Evolutionary conservation across 257 asterid genomes (phyloP).

Genomic region (Misopates orontium): DNA sequence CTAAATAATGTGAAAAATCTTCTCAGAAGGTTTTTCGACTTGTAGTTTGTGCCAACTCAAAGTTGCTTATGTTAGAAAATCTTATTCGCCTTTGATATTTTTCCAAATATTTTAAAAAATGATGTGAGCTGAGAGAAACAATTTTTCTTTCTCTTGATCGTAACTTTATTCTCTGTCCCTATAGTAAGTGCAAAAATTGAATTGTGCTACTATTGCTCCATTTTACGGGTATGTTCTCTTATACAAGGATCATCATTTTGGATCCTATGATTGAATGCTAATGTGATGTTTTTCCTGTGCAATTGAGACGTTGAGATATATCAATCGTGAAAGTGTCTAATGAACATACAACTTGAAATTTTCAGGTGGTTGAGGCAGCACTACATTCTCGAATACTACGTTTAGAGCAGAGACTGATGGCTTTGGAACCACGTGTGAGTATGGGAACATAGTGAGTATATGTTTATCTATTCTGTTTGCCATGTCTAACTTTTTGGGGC

Average conservation of each 20-base stretch:
- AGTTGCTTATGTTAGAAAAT: too few relatives aligned
- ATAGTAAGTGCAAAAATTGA: neutral
- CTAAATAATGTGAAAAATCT: too few relatives aligned
- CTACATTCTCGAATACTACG: slow-evolving; percentile 88
- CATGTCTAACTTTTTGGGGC: slow-evolving; percentile 7
- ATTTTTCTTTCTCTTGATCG: neutral
- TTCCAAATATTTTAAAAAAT: too few relatives aligned
- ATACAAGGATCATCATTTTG: neutral
- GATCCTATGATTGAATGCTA: slow-evolving; percentile 9
- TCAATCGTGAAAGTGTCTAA: slow-evolving; percentile 28
- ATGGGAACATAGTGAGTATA: slow-evolving; percentile 42
- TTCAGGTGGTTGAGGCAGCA: slow-evolving; percentile 99
- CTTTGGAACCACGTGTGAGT: slow-evolving; percentile 94
- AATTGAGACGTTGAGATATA: slow-evolving; percentile 19
- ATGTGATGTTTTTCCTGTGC: neutral
- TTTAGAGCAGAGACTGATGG: slow-evolving; percentile 77
- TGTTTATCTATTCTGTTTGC: slow-evolving; percentile 12
- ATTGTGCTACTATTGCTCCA: slow-evolving; percentile 8
- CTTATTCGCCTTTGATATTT: too few relatives aligned
- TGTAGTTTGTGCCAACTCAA: neutral
- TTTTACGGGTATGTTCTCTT: neutral
- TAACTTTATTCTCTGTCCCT: neutral
- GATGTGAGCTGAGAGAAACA: neutral
- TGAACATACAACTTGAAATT: slow-evolving; percentile 23
- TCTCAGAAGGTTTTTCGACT: neutral